Base-by-base conservation (phyloP, 1,284 basidiomycete species). In the Melanopsichium pennsylvanicum region DNA sequence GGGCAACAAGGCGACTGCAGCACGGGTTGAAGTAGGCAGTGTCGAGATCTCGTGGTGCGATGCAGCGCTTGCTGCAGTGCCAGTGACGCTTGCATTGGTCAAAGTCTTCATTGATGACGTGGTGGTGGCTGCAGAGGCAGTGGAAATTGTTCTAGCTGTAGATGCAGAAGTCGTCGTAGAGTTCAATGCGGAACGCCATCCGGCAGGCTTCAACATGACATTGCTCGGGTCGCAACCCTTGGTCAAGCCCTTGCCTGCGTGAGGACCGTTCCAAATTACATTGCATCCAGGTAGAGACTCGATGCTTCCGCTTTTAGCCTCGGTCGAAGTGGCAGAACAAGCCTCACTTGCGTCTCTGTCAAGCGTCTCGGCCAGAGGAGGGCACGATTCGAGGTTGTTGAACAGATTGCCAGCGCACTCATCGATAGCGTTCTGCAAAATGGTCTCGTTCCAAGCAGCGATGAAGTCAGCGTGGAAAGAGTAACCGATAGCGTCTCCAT, bases 391-490 rank as follows among this genome's bases (percentile, higher is more conserved):
- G 3, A 85, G 82, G 15, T 83, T 75, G 29, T 81, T 81, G 8
- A 63, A 67, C 61, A 75, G 26, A 18, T 82, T 78, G 47, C 83
- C 82, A 66, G 84, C 82, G 78, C 85, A 86, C 22, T 83, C 64
- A 72, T 85, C 83, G 56, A 86, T 85, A n/a, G 85, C 84, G 33
- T 82, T 81, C 70, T 86, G 85, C 13, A 85, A 78, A 1, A 81
- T 81, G 9, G 58, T 75, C 26, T 40, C 52, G 29, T 82, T 68
- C 81, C 81, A 82, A 10, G 73, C 80, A 19, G 83, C 84, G 72
- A 84, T 81, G 74, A 86, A 86, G 74, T 86, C 85, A 3, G 82
- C 85, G 64, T 86, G 84, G 81, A 83, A 84, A 0, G 83, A 83
- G 69, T 82, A 84, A 2, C 61, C 70, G 16, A 62, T 40, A 11